Evolutionary conservation across 352 stramenopile species (phyloP), one percentile per base, ranked within the genome.

Genomic region (Globisporangium radiosum): DNA sequence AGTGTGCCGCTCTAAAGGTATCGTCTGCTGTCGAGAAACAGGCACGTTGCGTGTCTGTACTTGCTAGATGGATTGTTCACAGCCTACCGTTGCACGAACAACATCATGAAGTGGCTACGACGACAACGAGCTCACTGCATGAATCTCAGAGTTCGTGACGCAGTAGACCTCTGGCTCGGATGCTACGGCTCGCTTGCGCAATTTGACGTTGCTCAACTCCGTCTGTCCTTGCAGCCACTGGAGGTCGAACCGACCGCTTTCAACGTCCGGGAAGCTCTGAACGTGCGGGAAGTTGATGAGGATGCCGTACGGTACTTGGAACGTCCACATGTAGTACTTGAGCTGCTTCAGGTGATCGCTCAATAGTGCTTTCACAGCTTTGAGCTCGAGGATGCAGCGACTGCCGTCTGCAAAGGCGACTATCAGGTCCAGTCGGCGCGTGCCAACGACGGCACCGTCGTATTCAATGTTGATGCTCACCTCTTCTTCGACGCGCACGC

Each of bases 251-350:
- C 37, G 7, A 36, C 40, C 56, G 15, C 44, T 49, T 43, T 58
- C 66, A 10, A 60, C 57, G n/a, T 69, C 63, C 0, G 71, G 71
- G 50, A 79, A 79, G 10, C 58, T 59, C n/a, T 53, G 62, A 4
- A 65, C 11, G 40, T 70, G 67, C 0, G 71, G 71, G 40, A 79
- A 79, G 57, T 79, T 79, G 56, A 79, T 74, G 52, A 79, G 66
- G 25, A 69, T 60, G n/a, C 71, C 71, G 8, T 71, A 62, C 11
- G 33, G 44, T 39, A 74, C 66, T 13, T 66, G 52, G 47, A 74
- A 78, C 47, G 72, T 54, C 17, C 52, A 65, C 65, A 78, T 66
- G 65, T 78, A 78, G 51, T 72, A 78, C 40, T 74, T 64, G 33
- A 78, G 71, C 48, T 78, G 71, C 47, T 65, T 69, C 19, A 70